Conservation (phyloP, 129 eudicot species). For the Flaveria trinervia region DNA sequence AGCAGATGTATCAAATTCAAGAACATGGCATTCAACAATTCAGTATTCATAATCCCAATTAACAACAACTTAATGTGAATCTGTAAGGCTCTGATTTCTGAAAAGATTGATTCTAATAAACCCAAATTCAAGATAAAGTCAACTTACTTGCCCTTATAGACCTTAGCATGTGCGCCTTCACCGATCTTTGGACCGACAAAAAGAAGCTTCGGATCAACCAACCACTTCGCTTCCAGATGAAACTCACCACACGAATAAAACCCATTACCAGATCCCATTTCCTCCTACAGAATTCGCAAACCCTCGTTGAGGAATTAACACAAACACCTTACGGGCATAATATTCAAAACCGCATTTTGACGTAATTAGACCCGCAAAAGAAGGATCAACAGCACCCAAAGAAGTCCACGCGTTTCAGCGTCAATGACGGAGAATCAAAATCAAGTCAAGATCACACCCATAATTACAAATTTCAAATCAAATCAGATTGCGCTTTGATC, state of each 20-base stretch:
- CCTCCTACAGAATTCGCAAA: slow-evolving; percentile 9
- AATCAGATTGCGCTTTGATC: slow-evolving; percentile 7
- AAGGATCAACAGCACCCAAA: slow-evolving; percentile 15
- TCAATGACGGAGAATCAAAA: slow-evolving; percentile 20
- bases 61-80: background rate
- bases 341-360: slow-evolving; percentile 30
- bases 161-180: slow-evolving; percentile 99
- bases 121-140: slow-evolving; percentile 19
- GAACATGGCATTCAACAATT: slow-evolving; percentile 6
- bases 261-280: slow-evolving; percentile 85
- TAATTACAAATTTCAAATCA: slow-evolving; percentile 2
- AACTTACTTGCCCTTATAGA: slow-evolving; percentile 98
- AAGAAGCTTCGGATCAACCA: slow-evolving; percentile 90
- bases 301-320: slow-evolving; percentile 10
- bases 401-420: slow-evolving; percentile 10
- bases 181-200: slow-evolving; percentile 98
- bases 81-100: background rate
- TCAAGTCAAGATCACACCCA: slow-evolving; percentile 12
- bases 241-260: slow-evolving; percentile 63
- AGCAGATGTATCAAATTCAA: slow-evolving; percentile 21
- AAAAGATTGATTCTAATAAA: background rate
- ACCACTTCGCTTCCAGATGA: slow-evolving; percentile 84
- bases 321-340: slow-evolving; percentile 14
- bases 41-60: background rate
- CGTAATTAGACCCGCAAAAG: background rate